Evolutionary conservation across 306 rosid species (phyloP).

Genomic region (Dryas octopetala): DNA sequence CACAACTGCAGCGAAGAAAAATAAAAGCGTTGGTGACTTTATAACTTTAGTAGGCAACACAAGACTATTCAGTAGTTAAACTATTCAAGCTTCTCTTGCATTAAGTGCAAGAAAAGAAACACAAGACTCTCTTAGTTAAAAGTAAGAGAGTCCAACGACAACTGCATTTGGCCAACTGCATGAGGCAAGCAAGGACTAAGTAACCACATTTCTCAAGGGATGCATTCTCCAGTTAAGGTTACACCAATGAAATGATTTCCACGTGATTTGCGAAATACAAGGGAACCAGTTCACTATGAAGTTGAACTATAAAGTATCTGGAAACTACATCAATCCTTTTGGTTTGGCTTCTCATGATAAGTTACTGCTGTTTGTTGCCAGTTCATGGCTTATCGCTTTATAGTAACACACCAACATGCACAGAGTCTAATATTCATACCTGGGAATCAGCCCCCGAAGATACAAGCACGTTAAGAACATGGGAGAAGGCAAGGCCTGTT

Average conservation of each 20-base stretch:
- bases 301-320: neutral
- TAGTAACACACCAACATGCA: neutral
- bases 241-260: neutral
- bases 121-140: neutral
- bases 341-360: constrained; percentile 5
- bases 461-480: constrained; percentile 80
- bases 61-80: neutral
- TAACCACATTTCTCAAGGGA: neutral
- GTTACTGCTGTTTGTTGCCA: neutral
- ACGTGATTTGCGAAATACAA: neutral
- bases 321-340: constrained; percentile 2
- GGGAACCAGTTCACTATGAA: constrained; percentile 6
- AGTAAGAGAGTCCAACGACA: neutral
- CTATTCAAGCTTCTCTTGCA: neutral
- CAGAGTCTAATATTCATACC: constrained; percentile 48
- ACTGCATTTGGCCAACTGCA: neutral
- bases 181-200: neutral
- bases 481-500: constrained; percentile 97
- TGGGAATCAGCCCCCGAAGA: constrained; percentile 99
- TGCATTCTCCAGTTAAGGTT: constrained; percentile 1
- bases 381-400: constrained; percentile 8
- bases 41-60: neutral
- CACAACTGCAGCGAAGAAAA: constrained; percentile 65
- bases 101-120: neutral
- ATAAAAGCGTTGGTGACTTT: constrained; percentile 9